phyloP scores from a whole-genome alignment of 768 basidiomycete species.

The Mycena leptocephala region DNA sequence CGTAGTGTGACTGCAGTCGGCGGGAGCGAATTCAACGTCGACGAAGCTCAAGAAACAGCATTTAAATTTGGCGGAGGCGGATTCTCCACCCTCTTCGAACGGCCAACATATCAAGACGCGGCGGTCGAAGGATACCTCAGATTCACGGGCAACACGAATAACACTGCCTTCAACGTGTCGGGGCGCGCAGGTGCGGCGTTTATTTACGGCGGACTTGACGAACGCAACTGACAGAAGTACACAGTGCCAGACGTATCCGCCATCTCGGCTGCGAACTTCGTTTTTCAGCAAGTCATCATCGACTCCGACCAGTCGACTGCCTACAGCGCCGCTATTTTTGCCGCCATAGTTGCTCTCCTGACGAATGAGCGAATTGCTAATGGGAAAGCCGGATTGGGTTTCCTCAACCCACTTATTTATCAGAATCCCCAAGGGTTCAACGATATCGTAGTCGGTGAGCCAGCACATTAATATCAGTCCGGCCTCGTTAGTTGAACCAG shows the following conservation, averaged over 20 bases:
- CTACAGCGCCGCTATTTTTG: not conserved
- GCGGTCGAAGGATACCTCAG: not conserved
- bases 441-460: slow-evolving; percentile 1
- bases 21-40: not conserved
- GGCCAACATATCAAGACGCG: slow-evolving; percentile 6
- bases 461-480: too few relatives aligned
- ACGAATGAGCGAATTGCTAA: slow-evolving; percentile 8
- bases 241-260: slow-evolving; percentile 7
- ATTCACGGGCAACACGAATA: slow-evolving; percentile 3
- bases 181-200: slow-evolving; percentile 6
- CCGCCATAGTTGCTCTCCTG: slow-evolving; percentile 2
- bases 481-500: not conserved
- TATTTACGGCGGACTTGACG: slow-evolving; percentile 7
- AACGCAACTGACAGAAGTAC: not conserved
- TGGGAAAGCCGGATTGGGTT: not conserved
- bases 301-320: not conserved
- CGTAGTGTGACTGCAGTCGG: slow-evolving; percentile 5
- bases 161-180: slow-evolving; percentile 1
- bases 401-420: slow-evolving; percentile 15
- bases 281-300: not conserved
- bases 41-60: not conserved
- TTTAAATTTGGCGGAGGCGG: not conserved
- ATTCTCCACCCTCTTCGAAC: not conserved
- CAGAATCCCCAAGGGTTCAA: not conserved
- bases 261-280: not conserved